A percentile compares a stretch with the other conserved stretches of the same genome.
phyloP scores from a whole-genome alignment of 441 rosid species.

The Populus hybrid region DNA sequence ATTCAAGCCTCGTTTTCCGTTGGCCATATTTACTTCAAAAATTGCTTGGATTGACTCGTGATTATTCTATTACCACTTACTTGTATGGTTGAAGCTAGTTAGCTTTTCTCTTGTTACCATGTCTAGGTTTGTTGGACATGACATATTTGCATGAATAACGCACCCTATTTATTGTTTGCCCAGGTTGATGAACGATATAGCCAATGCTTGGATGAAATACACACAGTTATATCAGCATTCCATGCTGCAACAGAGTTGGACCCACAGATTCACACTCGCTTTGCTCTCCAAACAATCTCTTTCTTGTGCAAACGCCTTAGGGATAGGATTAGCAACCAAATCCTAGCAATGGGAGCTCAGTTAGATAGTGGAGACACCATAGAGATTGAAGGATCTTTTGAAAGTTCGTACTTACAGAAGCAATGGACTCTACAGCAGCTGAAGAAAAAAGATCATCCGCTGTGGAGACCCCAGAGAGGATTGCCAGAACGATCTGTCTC shows the following conservation, averaged over 20 bases:
- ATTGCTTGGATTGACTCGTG: too few relatives aligned
- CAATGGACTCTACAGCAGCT: slow-evolving; percentile 81
- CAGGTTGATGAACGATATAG: slow-evolving; percentile 86
- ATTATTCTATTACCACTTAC: too few relatives aligned
- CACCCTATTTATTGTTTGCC: neutral
- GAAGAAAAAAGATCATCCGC: slow-evolving; percentile 64
- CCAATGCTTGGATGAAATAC: slow-evolving; percentile 84
- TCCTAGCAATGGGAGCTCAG: slow-evolving; percentile 61
- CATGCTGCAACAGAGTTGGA: slow-evolving; percentile 89
- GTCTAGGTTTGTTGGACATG: neutral
- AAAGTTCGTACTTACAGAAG: slow-evolving; percentile 51
- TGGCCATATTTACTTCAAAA: neutral
- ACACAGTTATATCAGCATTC: slow-evolving; percentile 84
- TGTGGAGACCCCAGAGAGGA: slow-evolving; percentile 93
- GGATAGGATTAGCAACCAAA: slow-evolving; percentile 80
- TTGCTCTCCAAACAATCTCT: slow-evolving; percentile 69
- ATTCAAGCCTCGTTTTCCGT: neutral
- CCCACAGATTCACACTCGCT: slow-evolving; percentile 72
- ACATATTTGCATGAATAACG: neutral
- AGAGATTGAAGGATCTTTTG: slow-evolving; percentile 46
- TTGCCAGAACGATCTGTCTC: slow-evolving; percentile 86
- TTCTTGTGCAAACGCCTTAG: slow-evolving; percentile 66
- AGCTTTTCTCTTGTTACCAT: neutral
- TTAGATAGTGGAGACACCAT: slow-evolving; percentile 17
- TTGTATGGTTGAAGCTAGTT: neutral